Evolutionary conservation across 306 rosid genomes (phyloP).

Genomic region (Trifolium subterraneum): DNA sequence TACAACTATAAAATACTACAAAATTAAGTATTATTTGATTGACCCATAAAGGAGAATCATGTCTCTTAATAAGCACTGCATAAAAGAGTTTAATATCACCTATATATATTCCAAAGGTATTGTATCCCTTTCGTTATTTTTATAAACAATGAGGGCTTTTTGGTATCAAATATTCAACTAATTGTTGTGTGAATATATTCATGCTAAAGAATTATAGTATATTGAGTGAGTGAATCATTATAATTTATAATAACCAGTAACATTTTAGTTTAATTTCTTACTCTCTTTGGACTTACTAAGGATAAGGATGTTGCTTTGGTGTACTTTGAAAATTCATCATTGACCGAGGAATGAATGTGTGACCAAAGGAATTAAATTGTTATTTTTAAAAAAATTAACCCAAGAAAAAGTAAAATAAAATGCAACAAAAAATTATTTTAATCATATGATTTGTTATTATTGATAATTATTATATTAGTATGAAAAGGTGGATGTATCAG

Average conservation of each 20-base stretch:
- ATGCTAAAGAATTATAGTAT: background rate
- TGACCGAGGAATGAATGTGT: background rate
- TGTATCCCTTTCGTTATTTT: background rate
- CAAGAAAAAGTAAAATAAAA: too few relatives aligned
- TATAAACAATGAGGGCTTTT: background rate
- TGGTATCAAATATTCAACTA: background rate
- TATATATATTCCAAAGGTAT: background rate
- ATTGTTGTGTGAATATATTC: background rate
- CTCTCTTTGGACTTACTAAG: background rate
- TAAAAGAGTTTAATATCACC: slow-evolving; percentile 21
- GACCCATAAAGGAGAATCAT: slow-evolving; percentile 59
- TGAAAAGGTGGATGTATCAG: too few relatives aligned
- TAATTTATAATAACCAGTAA: background rate
- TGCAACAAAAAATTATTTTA: too few relatives aligned
- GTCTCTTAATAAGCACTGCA: slow-evolving; percentile 44
- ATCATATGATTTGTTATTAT: too few relatives aligned
- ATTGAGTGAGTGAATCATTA: background rate
- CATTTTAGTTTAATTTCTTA: slow-evolving; percentile 1
- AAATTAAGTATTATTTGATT: slow-evolving; percentile 37
- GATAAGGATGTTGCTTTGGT: background rate
- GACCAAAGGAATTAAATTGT: background rate
- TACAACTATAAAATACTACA: slow-evolving; percentile 43
- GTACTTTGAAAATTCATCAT: slow-evolving; percentile 3
- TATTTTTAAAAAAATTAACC: too few relatives aligned
- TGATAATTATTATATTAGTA: too few relatives aligned